phyloP scores from a whole-genome alignment of 352 stramenopile genomes.

The Blastocystis sp. region DNA sequence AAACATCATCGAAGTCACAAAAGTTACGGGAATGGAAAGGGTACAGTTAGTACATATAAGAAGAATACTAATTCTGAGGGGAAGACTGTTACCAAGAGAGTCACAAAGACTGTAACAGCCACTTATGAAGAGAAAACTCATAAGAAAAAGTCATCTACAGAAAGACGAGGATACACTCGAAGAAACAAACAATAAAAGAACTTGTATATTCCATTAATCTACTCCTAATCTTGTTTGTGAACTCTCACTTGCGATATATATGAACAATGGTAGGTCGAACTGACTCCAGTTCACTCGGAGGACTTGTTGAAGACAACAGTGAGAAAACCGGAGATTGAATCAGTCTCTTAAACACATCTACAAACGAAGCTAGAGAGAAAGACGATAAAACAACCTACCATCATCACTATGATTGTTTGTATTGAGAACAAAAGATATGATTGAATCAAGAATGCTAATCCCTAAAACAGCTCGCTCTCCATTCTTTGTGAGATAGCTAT shows the following conservation, averaged over 20 bases:
- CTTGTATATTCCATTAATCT: slow-evolving; percentile 46
- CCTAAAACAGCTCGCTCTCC: background rate
- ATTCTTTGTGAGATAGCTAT: slow-evolving; percentile 25
- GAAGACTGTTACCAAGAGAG: too few relatives aligned
- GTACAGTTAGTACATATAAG: too few relatives aligned
- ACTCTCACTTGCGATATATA: slow-evolving; percentile 43
- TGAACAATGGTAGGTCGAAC: slow-evolving; percentile 7
- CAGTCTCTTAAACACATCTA: slow-evolving; percentile 15
- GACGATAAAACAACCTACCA: background rate
- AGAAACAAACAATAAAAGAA: background rate
- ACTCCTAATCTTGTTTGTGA: background rate
- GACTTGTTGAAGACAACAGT: background rate
- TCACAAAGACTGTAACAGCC: too few relatives aligned
- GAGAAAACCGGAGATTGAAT: background rate
- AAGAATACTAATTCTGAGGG: too few relatives aligned
- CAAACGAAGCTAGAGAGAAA: slow-evolving; percentile 11
- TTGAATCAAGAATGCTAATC: slow-evolving; percentile 26
- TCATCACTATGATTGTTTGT: slow-evolving; percentile 31
- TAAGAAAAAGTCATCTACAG: too few relatives aligned
- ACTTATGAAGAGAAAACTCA: too few relatives aligned
- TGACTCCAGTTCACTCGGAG: background rate
- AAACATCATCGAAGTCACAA: too few relatives aligned
- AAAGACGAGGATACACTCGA: background rate
- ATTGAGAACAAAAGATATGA: slow-evolving; percentile 26
- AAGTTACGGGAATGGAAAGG: too few relatives aligned